Evolutionary conservation across 768 basidiomycete species (phyloP).

Genomic region (Calocybe cyanea): DNA sequence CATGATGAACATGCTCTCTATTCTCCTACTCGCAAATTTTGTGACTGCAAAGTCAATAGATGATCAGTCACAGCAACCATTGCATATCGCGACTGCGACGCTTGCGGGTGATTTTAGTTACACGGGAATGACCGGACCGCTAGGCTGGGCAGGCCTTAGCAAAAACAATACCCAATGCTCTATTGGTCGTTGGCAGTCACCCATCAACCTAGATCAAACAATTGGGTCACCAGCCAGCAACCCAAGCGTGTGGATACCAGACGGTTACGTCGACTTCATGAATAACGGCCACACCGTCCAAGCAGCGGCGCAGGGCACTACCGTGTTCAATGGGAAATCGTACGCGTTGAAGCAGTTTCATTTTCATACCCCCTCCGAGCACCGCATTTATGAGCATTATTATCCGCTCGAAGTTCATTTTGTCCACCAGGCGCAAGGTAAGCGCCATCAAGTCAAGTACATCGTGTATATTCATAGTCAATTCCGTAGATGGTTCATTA

Average conservation of each 20-base stretch:
- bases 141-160: conserved; percentile 10
- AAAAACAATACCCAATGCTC: neutral
- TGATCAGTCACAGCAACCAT: neutral
- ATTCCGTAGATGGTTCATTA: conserved; percentile 1
- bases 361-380: conserved; percentile 10
- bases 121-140: conserved; percentile 6
- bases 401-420: conserved; percentile 10
- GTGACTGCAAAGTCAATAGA: neutral
- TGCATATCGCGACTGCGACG: neutral
- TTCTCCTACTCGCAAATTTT: neutral
- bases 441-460: neutral
- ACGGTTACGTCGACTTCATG: conserved; percentile 2
- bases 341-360: conserved; percentile 7
- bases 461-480: neutral
- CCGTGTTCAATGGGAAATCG: neutral
- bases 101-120: conserved; percentile 4
- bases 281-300: conserved; percentile 8
- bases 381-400: conserved; percentile 6
- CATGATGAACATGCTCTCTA: neutral
- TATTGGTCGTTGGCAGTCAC: conserved; percentile 3
- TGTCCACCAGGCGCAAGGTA: conserved; percentile 5
- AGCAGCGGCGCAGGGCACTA: conserved; percentile 3
- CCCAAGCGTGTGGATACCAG: neutral
- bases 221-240: neutral
- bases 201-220: conserved; percentile 4